Evolutionary conservation across 73 alveolate species (phyloP), one percentile per base, ranked within the genome.

Genomic region (Durusdinium trenchii): DNA sequence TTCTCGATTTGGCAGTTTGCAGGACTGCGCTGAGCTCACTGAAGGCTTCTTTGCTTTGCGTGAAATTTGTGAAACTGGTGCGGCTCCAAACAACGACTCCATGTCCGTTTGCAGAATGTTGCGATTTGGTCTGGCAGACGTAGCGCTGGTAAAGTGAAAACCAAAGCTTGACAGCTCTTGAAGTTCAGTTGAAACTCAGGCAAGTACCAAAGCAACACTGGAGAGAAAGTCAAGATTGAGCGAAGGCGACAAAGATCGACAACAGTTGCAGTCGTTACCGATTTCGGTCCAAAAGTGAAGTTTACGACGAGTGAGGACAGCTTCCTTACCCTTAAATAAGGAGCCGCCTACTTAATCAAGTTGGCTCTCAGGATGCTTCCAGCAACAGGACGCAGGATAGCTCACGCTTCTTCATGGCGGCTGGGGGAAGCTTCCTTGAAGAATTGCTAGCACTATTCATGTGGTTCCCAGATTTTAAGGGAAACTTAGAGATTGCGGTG

Each of bases 161-260:
- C 36, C 40, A 26, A 14, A n/a, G n/a, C n/a, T n/a, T n/a, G n/a
- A n/a, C n/a, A n/a, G n/a, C n/a, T n/a, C n/a, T n/a, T n/a, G n/a
- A n/a, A n/a, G n/a, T n/a, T n/a, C n/a, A n/a, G n/a, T n/a, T n/a
- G n/a, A 1, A 50, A 42, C 38, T 43, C 32, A 86, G 95, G 95
- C 95, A 86, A n/a, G 50, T 86, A 86, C 61, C 82, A 86, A 46
- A 86, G 61, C 36, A 62, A 35, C 46, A 86, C 73, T 14, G 79
- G 95, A 20, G 95, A 86, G 95, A 57, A 60, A 48, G 95, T 86
- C 83, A 86, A 86, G 84, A 86, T 86, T 67, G 95, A 86, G 76
- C 82, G 95, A 47, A 86, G 95, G 95, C 38, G 12, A 18, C 52
- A 50, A 73, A 9, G n/a, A n/a, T n/a, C n/a, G n/a, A n/a, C n/a